Percentiles rank a stretch among this genome's conserved stretches.
Evolutionary conservation across 2,329 filamentous ascomycete genomes (phyloP).

Genomic region (Xylaria hypoxylon): DNA sequence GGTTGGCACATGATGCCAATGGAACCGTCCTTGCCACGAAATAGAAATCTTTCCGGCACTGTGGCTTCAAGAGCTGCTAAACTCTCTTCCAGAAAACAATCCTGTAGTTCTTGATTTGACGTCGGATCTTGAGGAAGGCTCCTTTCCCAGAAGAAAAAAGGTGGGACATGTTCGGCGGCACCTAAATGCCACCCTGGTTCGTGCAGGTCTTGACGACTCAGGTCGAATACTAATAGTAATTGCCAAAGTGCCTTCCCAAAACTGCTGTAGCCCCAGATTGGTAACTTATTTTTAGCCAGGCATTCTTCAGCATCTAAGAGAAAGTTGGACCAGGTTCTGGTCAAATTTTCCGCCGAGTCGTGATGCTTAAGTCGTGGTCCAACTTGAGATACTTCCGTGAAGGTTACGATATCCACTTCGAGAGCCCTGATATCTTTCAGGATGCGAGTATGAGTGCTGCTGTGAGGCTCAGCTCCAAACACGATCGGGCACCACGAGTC

Average conservation of each 20-base stretch:
- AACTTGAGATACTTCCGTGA: slow-evolving; percentile 11
- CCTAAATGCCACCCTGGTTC: slow-evolving; percentile 19
- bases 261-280: neutral
- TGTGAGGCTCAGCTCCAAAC: neutral
- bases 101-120: neutral
- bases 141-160: slow-evolving; percentile 7
- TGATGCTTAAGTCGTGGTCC: slow-evolving; percentile 9
- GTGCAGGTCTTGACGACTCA: neutral
- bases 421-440: slow-evolving; percentile 2
- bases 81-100: neutral
- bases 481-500: neutral
- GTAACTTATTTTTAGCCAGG: neutral
- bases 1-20: slow-evolving; percentile 33
- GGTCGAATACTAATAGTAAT: slow-evolving; percentile 20
- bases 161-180: neutral
- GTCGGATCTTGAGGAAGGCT: too few relatives aligned
- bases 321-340: slow-evolving; percentile 17
- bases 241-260: slow-evolving; percentile 30
- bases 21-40: slow-evolving; percentile 20
- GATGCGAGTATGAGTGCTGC: neutral
- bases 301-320: slow-evolving; percentile 14
- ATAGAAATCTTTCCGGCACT: slow-evolving; percentile 4
- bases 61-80: neutral
- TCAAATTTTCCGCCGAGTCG: neutral
- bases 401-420: slow-evolving; percentile 26